Evolutionary conservation across 495 filamentous ascomycete species (phyloP), one percentile per base, ranked within the genome.

Genomic region (Achaetomiella virescens): DNA sequence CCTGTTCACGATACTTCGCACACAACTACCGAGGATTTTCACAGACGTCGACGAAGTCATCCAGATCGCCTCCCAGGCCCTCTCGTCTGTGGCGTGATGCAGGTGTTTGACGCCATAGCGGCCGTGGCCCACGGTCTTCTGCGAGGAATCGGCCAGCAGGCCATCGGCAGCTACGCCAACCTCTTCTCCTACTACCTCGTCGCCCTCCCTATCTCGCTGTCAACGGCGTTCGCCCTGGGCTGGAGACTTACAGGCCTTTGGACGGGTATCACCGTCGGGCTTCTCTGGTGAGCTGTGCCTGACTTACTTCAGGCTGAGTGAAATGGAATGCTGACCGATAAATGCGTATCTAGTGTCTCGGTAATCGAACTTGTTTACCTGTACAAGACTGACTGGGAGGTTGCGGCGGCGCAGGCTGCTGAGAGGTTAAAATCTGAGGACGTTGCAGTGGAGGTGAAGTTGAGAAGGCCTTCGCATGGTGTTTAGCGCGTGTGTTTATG

Each of bases 51-150:
- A 75, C 17, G 84, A 85, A 17, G 88, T 95, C 50, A 78, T 88
- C 54, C 75, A 70, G 1, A 71, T 90, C 10, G 86, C 87, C 3
- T 80, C 86, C 2, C 62, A 68, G 8, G 78, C 85, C 17, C 75
- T 95, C 87, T 88, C 1, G 61, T 93, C 8, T 86, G 83, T 48
- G 87, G 87, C 0, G 79, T 85, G 0, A 90, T 91, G 71, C 88
- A 95, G 68, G 77, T 90, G 4, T 88, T 90, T 58, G 89, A 95
- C 60, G 78, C 86, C 2, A 62, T 90, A 20, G 82, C 87, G 0
- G 75, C 81, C 5, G 85, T 80, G 59, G 86, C 83, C 57, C 88
- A 89, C 57, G 89, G 89, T 29, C 75, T 91, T 25, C 74, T 95
- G n/a, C 78, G 89, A 17, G 89, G 89, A 9, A 71, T 89, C 14